phyloP scores from a whole-genome alignment of 495 filamentous ascomycete genomes.

The Podospora pseudocomata region DNA sequence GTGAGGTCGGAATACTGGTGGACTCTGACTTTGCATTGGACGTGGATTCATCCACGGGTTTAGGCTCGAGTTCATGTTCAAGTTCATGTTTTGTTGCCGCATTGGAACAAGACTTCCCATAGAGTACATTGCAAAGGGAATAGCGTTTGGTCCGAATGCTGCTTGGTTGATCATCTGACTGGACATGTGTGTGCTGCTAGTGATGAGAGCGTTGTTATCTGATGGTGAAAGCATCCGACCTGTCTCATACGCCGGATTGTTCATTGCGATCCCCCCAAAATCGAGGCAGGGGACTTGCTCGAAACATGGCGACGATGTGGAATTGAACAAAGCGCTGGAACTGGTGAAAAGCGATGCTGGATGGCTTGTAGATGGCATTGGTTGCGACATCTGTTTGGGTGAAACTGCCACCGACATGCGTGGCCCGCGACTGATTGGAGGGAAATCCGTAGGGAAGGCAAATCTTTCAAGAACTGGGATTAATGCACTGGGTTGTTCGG shows the following conservation, averaged over 20 bases:
- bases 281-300: constrained; percentile 23
- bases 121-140: constrained; percentile 20
- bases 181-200: not conserved
- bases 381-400: constrained; percentile 20
- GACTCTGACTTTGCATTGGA: not conserved
- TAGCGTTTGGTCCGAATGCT: constrained; percentile 11
- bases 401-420: constrained; percentile 18
- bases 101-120: constrained; percentile 18
- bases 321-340: not conserved
- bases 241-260: constrained; percentile 4
- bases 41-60: not conserved
- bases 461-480: constrained; percentile 16
- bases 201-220: constrained; percentile 5
- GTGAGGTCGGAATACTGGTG: not conserved
- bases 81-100: constrained; percentile 5
- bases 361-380: not conserved
- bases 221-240: not conserved
- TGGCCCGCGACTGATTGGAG: not conserved
- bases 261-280: constrained; percentile 14
- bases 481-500: constrained; percentile 9
- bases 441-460: constrained; percentile 10
- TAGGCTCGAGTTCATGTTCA: not conserved
- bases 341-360: not conserved
- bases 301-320: not conserved
- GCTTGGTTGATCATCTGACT: not conserved